A percentile compares a stretch with the other conserved stretches of the same genome.
Evolutionary conservation across 306 rosid species (phyloP).

Genomic region (Ormosia semicastrata): DNA sequence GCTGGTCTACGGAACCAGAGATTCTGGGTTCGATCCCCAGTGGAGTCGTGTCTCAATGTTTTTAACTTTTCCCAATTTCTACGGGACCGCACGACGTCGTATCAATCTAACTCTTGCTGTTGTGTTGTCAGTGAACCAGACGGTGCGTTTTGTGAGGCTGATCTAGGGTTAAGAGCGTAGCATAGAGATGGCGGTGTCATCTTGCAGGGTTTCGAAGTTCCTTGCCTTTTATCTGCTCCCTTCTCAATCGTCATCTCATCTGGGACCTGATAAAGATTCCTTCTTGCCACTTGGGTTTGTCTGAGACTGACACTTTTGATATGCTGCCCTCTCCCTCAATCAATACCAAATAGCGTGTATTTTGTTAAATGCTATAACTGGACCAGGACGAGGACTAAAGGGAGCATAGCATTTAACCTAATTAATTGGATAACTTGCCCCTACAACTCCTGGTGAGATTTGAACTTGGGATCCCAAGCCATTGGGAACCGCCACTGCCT

Average conservation of each 20-base stretch:
- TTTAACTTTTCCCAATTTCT: background rate
- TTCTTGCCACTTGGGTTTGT: background rate
- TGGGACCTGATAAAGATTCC: background rate
- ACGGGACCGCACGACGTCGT: background rate
- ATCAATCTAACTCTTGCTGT: background rate
- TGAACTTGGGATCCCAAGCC: no score
- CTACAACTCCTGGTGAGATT: no score
- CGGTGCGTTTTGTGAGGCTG: background rate
- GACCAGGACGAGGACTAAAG: no score
- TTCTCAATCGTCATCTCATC: background rate
- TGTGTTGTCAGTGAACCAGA: background rate
- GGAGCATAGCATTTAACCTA: no score
- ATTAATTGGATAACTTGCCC: no score
- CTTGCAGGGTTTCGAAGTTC: constrained; percentile 11
- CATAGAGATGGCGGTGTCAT: constrained; percentile 21
- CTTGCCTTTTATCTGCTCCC: background rate
- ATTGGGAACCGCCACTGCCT: no score
- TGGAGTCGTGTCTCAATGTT: constrained; percentile 24
- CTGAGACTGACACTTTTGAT: background rate
- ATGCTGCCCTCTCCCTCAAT: background rate
- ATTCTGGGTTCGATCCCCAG: constrained; percentile 98
- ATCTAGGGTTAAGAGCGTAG: background rate
- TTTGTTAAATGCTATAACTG: background rate
- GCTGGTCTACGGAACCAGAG: constrained; percentile 99
- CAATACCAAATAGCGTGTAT: background rate